These are phyloP conservation scores for Candida frijolesensis DNA, from an alignment of 1,139 yeast species.

Conservation along the genomic window DNA sequence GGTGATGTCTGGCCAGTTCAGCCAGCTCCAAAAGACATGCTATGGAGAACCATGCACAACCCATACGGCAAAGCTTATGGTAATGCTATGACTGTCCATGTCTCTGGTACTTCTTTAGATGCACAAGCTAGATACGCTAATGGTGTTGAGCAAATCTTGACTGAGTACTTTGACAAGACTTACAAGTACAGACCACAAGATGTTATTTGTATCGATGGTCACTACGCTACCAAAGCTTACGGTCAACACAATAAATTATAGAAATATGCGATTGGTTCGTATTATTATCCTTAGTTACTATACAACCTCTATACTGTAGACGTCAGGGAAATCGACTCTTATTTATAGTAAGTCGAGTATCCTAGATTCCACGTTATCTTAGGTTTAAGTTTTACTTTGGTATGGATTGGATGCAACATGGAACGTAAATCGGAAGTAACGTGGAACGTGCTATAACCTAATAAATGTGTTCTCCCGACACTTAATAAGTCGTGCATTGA, in stretches of 20 bases:
- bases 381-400: no score
- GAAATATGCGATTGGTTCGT: no score
- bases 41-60: conserved; percentile 74
- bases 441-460: no score
- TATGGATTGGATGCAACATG: no score
- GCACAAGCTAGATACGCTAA: conserved; percentile 75
- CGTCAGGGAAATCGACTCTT: no score
- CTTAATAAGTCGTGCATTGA: no score
- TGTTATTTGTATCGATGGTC: conserved; percentile 70
- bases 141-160: conserved; percentile 68
- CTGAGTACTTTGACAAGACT: conserved; percentile 61
- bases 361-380: no score
- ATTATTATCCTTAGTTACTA: no score
- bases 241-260: conserved; percentile 15
- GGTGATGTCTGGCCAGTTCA: conserved; percentile 86
- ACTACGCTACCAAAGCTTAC: conserved; percentile 70
- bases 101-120: conserved; percentile 78
- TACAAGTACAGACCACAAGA: conserved; percentile 73
- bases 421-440: no score
- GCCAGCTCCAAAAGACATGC: conserved; percentile 76
- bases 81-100: conserved; percentile 86
- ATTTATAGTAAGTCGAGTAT: no score
- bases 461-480: no score
- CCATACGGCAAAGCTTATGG: conserved; percentile 59
- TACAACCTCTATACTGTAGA: no score